Evolutionary conservation across 169 alveolate genomes (phyloP).

Genomic region (Hepatocystis sp.): DNA sequence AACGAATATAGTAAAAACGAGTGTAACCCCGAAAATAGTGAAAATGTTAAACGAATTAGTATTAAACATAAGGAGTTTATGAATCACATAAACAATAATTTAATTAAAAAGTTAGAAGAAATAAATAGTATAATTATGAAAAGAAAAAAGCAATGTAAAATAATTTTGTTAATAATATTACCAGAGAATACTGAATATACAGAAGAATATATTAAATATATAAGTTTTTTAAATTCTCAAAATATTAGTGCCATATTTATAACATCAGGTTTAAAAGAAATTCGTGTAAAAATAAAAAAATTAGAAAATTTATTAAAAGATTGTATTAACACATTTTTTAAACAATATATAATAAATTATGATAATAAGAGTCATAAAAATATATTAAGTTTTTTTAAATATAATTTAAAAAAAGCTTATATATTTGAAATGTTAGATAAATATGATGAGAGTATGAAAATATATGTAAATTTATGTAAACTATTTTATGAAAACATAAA

Average conservation of each 20-base stretch:
- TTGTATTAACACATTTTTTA: conserved; percentile 63
- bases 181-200: conserved; percentile 62
- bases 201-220: conserved; percentile 50
- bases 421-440: conserved; percentile 57
- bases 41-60: too few relatives aligned
- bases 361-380: conserved; percentile 49
- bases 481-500: conserved; percentile 53
- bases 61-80: conserved; percentile 27
- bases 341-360: conserved; percentile 55
- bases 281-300: conserved; percentile 63
- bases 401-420: conserved; percentile 71
- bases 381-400: conserved; percentile 34
- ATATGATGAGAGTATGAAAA: conserved; percentile 75
- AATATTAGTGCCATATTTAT: conserved; percentile 72
- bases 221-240: conserved; percentile 40
- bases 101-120: conserved; percentile 42
- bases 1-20: neutral
- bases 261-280: conserved; percentile 57
- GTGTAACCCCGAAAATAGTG: too few relatives aligned
- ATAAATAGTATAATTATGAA: conserved; percentile 47
- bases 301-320: conserved; percentile 61
- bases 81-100: conserved; percentile 31
- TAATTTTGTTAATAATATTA: conserved; percentile 41
- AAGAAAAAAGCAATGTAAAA: conserved; percentile 55
- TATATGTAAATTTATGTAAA: conserved; percentile 68